Percentiles rank a stretch among this genome's conserved stretches.
Evolutionary conservation across 1,284 basidiomycete genomes (phyloP).

Genomic region (Fomitopsis betulina): DNA sequence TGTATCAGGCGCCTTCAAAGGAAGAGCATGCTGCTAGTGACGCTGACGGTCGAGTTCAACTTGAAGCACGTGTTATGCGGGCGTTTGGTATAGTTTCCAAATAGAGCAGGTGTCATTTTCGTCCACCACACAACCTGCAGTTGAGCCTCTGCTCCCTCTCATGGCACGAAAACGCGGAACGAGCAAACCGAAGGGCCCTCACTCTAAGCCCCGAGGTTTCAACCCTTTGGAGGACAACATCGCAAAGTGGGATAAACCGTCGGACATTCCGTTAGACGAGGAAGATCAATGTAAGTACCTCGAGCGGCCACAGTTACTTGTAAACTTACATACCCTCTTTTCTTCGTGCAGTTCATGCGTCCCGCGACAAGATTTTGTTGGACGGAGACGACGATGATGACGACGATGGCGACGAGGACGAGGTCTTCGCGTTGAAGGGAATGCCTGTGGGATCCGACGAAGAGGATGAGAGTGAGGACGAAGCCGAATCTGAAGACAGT

Average conservation of each 20-base stretch:
- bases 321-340: not conserved
- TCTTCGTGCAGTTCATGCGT: slow-evolving; percentile 50
- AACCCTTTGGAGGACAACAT: slow-evolving; percentile 47
- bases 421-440: slow-evolving; percentile 66
- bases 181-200: slow-evolving; percentile 19
- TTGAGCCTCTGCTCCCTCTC: slow-evolving; percentile 15
- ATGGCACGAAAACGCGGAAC: slow-evolving; percentile 17
- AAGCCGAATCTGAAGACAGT: slow-evolving; percentile 38
- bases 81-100: not conserved
- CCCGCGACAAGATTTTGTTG: slow-evolving; percentile 76
- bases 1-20: no score
- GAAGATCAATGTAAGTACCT: slow-evolving; percentile 66
- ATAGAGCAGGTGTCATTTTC: not conserved
- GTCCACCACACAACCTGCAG: not conserved
- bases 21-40: no score
- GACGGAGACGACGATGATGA: slow-evolving; percentile 44
- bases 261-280: slow-evolving; percentile 70
- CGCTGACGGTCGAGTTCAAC: no score
- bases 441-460: slow-evolving; percentile 41
- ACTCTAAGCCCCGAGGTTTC: slow-evolving; percentile 39
- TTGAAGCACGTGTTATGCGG: not conserved
- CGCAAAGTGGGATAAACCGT: slow-evolving; percentile 57
- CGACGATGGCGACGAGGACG: slow-evolving; percentile 56
- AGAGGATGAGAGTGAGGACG: slow-evolving; percentile 34
- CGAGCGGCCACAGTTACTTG: not conserved